Base-by-base conservation (phyloP, 2,329 filamentous ascomycete species). In the Lachnellula arida region DNA sequence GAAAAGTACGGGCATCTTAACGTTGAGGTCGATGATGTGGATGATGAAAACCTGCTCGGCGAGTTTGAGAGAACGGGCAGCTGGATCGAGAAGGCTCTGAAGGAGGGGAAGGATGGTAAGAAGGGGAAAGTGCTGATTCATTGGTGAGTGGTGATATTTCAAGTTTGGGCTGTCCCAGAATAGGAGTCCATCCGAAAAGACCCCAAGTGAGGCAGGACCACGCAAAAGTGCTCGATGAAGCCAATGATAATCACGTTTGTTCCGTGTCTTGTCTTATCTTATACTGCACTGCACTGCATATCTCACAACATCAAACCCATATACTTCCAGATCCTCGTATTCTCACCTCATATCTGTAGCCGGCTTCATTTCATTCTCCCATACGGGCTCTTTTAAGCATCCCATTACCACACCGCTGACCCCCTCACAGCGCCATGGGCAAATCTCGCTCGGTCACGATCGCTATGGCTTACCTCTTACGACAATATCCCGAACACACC, bases 391-490 rank as follows among this genome's bases (percentile, higher is more conserved):
- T 32, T 32, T 9, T 32, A 32, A 32, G 28, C 28, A 32, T 32
- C 28, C 28, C 9, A 12, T 12, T 32, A 9, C 28, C 9, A 32
- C 9, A 12, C 43, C 22, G 28, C 55, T 64, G 54, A 40, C 65
- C 46, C 5, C 46, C 60, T 56, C 57, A 50, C 74, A 96, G 94
- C 79, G 93, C 91, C 22, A 96, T 96, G 85, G 94, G 94, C 52
- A 96, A 95, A 74, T 97, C 92, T 35, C 89, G 94, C 57, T 97
- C 93, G 48, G 89, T 93, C 63, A 87, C 91, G 34, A 83, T 89
- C 62, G 81, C 90, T 53, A 81, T 95, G 56, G 93, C 94, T 59
- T 97, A 92, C 72, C 78, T 97, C 50, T 87, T 97, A 61, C 85
- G 82, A 72, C 81, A 81, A 64, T 78, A 84, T 63, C 81, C 82